phyloP scores from a whole-genome alignment of 257 asterid genomes.

The Datura wrightii region DNA sequence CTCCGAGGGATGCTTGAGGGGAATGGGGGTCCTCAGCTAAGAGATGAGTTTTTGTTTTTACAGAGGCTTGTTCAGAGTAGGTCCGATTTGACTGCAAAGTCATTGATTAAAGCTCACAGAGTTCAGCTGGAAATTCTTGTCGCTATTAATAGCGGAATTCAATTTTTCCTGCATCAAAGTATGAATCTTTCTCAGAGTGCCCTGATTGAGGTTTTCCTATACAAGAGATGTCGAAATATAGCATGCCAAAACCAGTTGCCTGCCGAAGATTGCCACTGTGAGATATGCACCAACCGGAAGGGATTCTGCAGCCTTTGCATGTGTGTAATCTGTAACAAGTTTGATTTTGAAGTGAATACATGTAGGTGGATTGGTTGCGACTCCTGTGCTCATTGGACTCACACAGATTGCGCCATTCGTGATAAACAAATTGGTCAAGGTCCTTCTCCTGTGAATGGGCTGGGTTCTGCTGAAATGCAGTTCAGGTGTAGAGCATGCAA shows the following conservation, averaged over 20 bases:
- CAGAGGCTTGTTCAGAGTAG: conserved; percentile 88
- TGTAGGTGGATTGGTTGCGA: conserved; percentile 98
- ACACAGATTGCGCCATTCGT: conserved; percentile 92
- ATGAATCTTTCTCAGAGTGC: conserved; percentile 89
- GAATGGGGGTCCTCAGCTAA: conserved; percentile 79
- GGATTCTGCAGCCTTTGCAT: conserved; percentile 98
- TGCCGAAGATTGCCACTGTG: conserved; percentile 83
- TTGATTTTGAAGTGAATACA: conserved; percentile 93
- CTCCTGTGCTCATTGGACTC: conserved; percentile 96
- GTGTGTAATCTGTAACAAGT: conserved; percentile 91
- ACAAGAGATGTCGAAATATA: conserved; percentile 86
- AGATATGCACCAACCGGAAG: conserved; percentile 71
- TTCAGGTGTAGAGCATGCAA: conserved; percentile 88
- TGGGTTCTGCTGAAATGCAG: conserved; percentile 76
- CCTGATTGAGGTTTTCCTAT: conserved; percentile 77
- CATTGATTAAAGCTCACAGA: conserved; percentile 68
- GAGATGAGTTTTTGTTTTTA: conserved; percentile 76
- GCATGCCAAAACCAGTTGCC: conserved; percentile 84
- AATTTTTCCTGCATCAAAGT: conserved; percentile 90
- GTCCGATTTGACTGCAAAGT: conserved; percentile 78
- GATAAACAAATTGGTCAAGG: conserved; percentile 84
- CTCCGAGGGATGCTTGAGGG: conserved; percentile 91
- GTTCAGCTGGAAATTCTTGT: conserved; percentile 86
- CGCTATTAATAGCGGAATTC: conserved; percentile 84
- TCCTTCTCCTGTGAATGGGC: conserved; percentile 62